Conservation (phyloP, 2,329 filamentous ascomycete genomes). For the Apiospora marii region DNA sequence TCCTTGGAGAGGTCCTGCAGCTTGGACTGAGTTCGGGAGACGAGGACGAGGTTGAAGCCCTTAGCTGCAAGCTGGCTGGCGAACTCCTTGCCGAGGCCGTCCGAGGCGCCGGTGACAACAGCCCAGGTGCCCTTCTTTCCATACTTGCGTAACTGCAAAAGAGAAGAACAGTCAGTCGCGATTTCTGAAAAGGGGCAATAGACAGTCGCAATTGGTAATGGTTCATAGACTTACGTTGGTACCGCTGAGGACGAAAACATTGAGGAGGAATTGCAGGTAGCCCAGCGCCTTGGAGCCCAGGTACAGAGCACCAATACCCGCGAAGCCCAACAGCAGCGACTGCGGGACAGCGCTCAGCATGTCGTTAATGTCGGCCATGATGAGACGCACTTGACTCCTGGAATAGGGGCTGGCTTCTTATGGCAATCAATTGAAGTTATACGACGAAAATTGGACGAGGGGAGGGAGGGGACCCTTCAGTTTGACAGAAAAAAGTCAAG, state of each 20-base stretch:
- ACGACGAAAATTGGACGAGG: conserved; percentile 20
- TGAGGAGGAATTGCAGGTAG: conserved; percentile 68
- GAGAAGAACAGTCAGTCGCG: not conserved
- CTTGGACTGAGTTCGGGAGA: conserved; percentile 95
- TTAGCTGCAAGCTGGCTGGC: conserved; percentile 87
- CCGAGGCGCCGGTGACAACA: conserved; percentile 91
- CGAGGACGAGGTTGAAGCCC: conserved; percentile 93
- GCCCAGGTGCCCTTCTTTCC: conserved; percentile 94
- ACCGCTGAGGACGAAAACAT: conserved; percentile 72
- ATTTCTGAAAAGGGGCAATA: not conserved
- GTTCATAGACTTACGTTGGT: conserved; percentile 58
- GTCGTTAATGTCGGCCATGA: conserved; percentile 45
- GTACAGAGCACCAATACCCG: conserved; percentile 65
- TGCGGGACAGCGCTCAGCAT: conserved; percentile 52
- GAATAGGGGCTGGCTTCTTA: not conserved
- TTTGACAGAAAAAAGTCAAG: conserved; percentile 22
- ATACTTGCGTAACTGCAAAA: conserved; percentile 80
- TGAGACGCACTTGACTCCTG: conserved; percentile 6
- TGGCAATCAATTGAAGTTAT: conserved; percentile 24
- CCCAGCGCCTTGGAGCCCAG: conserved; percentile 64
- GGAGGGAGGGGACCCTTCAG: conserved; percentile 22
- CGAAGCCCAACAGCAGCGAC: conserved; percentile 54
- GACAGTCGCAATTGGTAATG: not conserved
- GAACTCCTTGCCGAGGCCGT: conserved; percentile 97
- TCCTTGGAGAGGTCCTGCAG: conserved; percentile 79